A percentile compares a stretch with the other conserved stretches of the same genome.
Evolutionary conservation across 768 basidiomycete genomes (phyloP).

Genomic region (Pisolithus microcarpus): DNA sequence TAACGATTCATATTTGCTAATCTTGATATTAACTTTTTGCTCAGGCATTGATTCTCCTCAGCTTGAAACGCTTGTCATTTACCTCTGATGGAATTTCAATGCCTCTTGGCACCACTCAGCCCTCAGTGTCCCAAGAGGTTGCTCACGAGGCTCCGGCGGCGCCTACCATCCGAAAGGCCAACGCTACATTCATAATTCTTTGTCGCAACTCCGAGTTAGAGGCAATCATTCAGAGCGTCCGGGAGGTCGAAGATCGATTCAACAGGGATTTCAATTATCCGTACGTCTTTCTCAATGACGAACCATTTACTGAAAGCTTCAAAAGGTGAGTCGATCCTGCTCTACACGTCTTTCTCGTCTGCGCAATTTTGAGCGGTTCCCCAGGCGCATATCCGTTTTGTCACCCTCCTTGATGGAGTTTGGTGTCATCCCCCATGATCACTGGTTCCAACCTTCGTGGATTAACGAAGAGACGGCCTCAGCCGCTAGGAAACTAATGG

Average conservation of each 20-base stretch:
- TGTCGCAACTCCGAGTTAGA: constrained; percentile 43
- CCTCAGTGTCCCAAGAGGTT: neutral
- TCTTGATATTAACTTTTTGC: neutral
- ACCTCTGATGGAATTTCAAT: neutral
- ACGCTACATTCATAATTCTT: constrained; percentile 56
- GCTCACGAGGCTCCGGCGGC: neutral
- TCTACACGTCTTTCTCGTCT: neutral
- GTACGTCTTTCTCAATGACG: constrained; percentile 62
- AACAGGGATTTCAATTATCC: constrained; percentile 52
- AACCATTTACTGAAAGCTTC: constrained; percentile 48
- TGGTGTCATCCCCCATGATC: constrained; percentile 49
- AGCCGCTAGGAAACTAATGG: constrained; percentile 48
- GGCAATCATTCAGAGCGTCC: constrained; percentile 41
- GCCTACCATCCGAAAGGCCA: constrained; percentile 28
- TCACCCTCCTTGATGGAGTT: constrained; percentile 45
- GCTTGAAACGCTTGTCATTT: neutral
- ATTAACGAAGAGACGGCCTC: constrained; percentile 62
- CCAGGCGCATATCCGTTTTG: constrained; percentile 30
- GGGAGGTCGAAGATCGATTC: constrained; percentile 52
- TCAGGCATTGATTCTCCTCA: constrained; percentile 15
- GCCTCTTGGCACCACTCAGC: neutral
- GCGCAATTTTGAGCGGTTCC: constrained; percentile 10
- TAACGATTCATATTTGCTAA: no score
- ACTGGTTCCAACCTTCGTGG: constrained; percentile 68
- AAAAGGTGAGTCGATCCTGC: constrained; percentile 27